These are phyloP conservation scores for Priceomyces haplophilus DNA, from an alignment of 805 yeast species.

Conservation along the genomic window DNA sequence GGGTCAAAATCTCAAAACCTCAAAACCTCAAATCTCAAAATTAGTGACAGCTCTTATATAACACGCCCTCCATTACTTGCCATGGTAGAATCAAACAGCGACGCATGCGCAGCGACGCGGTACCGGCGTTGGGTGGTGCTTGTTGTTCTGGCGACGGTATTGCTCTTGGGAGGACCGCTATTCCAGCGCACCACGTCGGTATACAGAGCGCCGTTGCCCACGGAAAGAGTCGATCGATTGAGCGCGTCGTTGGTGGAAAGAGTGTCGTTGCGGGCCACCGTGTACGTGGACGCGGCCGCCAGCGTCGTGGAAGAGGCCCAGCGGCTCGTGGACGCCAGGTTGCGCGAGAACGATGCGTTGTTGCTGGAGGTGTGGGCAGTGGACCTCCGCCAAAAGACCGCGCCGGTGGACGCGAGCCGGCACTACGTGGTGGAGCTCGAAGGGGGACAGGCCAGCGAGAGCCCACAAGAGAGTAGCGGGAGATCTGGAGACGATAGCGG, in stretches of 20 bases:
- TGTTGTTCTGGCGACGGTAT: constrained; percentile 11
- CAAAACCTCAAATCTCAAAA: too few species aligned
- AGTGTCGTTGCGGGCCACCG: constrained; percentile 38
- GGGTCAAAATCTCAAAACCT: too few species aligned
- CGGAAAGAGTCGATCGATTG: constrained; percentile 35
- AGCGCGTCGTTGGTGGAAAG: constrained; percentile 22
- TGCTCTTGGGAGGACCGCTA: constrained; percentile 51
- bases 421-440: constrained; percentile 41
- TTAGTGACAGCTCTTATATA: too few species aligned
- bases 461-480: too few species aligned
- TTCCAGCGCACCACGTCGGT: constrained; percentile 61
- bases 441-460: constrained; percentile 2
- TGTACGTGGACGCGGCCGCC: constrained; percentile 37
- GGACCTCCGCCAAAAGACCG: constrained; percentile 11
- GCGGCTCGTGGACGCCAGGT: constrained; percentile 26
- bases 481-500: too few species aligned
- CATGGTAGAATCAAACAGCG: too few species aligned
- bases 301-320: constrained; percentile 36
- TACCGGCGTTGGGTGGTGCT: constrained; percentile 10
- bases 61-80: too few species aligned
- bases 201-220: constrained; percentile 60
- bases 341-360: constrained; percentile 19
- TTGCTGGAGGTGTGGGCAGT: constrained; percentile 30
- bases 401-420: not conserved
- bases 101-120: too few species aligned